Evolutionary conservation across 2,329 filamentous ascomycete species (phyloP).

Genomic region (Paecilomyces formosus): DNA sequence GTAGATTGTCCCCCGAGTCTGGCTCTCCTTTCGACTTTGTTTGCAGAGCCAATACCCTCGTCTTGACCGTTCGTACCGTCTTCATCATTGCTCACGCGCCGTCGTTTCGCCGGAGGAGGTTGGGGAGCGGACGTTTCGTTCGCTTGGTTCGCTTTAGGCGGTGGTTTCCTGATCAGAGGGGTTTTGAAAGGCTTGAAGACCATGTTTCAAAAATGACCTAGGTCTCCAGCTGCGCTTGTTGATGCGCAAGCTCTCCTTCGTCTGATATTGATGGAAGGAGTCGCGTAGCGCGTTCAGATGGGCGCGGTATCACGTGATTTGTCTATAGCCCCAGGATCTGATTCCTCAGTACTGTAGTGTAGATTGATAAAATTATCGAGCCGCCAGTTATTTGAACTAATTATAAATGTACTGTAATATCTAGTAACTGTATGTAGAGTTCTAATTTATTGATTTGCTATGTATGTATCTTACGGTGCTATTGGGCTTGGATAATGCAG

Average conservation of each 20-base stretch:
- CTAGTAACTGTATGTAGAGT: no score
- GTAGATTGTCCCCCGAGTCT: conserved; percentile 5
- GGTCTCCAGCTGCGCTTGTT: background rate
- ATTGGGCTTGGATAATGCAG: no score
- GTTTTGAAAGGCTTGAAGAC: conserved; percentile 41
- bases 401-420: no score
- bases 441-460: no score
- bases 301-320: background rate
- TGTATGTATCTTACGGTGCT: no score
- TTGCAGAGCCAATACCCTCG: background rate
- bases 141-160: conserved; percentile 2
- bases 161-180: conserved; percentile 32
- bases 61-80: conserved; percentile 1
- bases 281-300: background rate
- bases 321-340: no score
- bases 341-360: no score
- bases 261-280: background rate
- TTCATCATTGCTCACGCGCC: conserved; percentile 21
- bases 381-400: no score
- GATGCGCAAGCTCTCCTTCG: background rate
- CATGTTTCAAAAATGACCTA: conserved; percentile 18
- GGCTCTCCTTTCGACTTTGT: background rate
- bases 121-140: conserved; percentile 5
- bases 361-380: no score
- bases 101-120: conserved; percentile 26